These are phyloP conservation scores for Aegilops tauschii DNA, from an alignment of 176 grass and related monocot genomes.

Conservation along the genomic window DNA sequence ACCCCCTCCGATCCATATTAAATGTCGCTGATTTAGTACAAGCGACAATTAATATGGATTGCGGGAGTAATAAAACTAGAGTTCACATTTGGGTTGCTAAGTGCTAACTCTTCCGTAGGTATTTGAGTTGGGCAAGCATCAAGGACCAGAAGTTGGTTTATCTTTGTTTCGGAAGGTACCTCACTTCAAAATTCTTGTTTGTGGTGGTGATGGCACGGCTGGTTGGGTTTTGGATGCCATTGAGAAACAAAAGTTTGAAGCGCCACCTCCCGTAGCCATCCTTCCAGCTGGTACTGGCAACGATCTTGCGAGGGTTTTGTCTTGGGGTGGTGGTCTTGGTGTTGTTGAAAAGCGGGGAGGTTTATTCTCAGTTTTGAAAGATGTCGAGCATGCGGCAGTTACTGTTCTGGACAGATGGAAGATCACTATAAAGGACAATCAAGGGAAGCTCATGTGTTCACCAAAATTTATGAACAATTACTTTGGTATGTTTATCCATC, in stretches of 20 bases:
- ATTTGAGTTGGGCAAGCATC: constrained; percentile 76
- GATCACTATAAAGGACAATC: constrained; percentile 47
- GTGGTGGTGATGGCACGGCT: constrained; percentile 87
- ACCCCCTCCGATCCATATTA: too few species aligned
- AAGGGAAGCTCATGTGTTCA: constrained; percentile 45
- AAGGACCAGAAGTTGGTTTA: constrained; percentile 76
- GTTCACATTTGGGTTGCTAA: neutral
- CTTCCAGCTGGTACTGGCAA: constrained; percentile 90
- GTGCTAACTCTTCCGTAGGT: constrained; percentile 42
- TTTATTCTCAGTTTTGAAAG: constrained; percentile 55
- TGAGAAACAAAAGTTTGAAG: constrained; percentile 82
- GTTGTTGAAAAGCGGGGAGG: constrained; percentile 61
- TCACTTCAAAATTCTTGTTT: constrained; percentile 86
- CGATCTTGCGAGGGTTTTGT: constrained; percentile 77
- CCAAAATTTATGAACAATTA: constrained; percentile 85
- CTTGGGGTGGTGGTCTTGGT: constrained; percentile 78
- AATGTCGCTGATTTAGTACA: too few species aligned
- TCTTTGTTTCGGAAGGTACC: constrained; percentile 65
- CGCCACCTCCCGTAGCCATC: constrained; percentile 74
- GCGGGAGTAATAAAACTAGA: neutral
- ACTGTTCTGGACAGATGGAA: constrained; percentile 84
- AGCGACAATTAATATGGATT: too few species aligned
- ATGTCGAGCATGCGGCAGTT: constrained; percentile 72
- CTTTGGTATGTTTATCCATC: constrained; percentile 52
- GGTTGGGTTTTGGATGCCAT: constrained; percentile 83